These are phyloP conservation scores for Erythrobasidium hasegawianum DNA, from an alignment of 1,284 basidiomycete genomes.

Conservation along the genomic window DNA sequence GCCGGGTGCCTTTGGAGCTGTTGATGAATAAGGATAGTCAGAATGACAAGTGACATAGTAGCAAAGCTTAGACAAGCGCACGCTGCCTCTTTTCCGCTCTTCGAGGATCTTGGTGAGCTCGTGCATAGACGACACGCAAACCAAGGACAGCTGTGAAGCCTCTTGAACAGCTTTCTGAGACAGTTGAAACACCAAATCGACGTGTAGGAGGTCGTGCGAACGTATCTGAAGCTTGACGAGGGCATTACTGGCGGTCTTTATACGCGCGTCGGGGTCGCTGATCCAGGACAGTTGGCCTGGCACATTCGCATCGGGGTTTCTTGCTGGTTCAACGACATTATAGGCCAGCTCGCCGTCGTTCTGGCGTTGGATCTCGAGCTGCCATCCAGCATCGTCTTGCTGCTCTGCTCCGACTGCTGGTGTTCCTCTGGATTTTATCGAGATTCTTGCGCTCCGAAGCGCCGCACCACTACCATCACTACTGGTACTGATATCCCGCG, in stretches of 20 bases:
- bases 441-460: no score
- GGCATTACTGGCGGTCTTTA: background rate
- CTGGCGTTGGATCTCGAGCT: no score
- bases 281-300: background rate
- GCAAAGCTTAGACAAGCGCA: background rate
- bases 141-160: constrained; percentile 5
- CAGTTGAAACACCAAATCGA: background rate
- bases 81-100: constrained; percentile 29
- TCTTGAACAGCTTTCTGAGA: background rate
- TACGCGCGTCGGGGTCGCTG: background rate
- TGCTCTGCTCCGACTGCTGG: no score
- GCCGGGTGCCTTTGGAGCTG: constrained; percentile 29
- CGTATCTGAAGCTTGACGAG: background rate
- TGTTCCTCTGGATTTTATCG: no score
- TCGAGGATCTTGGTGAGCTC: constrained; percentile 12
- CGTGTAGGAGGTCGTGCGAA: background rate
- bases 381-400: no score
- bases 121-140: background rate
- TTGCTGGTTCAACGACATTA: no score
- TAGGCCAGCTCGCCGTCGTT: no score
- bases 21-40: background rate
- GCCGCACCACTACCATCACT: no score
- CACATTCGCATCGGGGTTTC: no score
- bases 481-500: no score
- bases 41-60: background rate